Base-by-base conservation (phyloP, 2,329 filamentous ascomycete species). In the Ophiostoma ips region DNA sequence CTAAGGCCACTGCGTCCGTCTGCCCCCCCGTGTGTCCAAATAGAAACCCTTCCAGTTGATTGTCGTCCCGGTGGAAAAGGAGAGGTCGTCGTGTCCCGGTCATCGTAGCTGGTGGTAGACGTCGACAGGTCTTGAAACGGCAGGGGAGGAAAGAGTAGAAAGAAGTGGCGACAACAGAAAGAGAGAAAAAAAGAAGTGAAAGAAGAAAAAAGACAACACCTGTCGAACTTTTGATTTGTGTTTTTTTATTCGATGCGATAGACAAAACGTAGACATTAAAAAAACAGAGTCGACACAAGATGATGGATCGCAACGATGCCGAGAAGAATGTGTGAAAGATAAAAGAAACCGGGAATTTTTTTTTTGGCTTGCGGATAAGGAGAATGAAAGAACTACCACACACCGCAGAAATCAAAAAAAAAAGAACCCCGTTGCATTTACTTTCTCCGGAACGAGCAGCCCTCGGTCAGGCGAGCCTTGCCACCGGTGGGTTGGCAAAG, bases 401-500 rank as follows among this genome's bases (percentile, higher is more conserved):
- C 16, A 45, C 30, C 21, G n/a, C 40, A 40, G 18, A 48, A 49
- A 15, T 30, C 24, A 48, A 48, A 47, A 43, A 10, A 48, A 48
- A 47, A 43, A 10, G 11, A 43, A 30, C 18, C 50, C 37, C 38
- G 31, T 34, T 36, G 9, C 50, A 66, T 87, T 76, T 96, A 98
- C 90, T 98, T 98, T 79, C 89, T 89, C 78, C 92, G 84, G 87
- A 98, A 98, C 70, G 92, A 96, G 87, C 92, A 98, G 71, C 92
- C 92, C 84, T 98, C 92, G 60, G 92, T 98, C 68, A 98, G 79
- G 71, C 92, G 81, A 68, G 92, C 92, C 82, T 98, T 98, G 68
- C 92, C 92, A 82, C 92, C 92, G 63, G 92, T 98, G 61, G 92
- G 92, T 74, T 98, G 92, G 87, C 92, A 98, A 59, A 98, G 87